These are phyloP conservation scores for Aspergillus fumigatiaffinis DNA, from an alignment of 2,329 filamentous ascomycete species.

Conservation along the genomic window DNA sequence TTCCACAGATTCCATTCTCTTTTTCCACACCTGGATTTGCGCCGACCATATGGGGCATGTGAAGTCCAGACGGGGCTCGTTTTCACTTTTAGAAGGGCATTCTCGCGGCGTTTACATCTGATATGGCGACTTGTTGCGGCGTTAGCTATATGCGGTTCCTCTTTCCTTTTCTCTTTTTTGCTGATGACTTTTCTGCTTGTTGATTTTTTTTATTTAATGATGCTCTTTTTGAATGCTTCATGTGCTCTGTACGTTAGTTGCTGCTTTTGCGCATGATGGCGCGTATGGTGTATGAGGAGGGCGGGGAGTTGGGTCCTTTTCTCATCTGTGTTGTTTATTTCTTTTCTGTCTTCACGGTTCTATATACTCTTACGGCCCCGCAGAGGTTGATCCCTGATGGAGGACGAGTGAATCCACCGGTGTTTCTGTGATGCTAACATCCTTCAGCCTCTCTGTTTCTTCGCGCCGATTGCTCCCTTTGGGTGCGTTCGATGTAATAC, in stretches of 20 bases:
- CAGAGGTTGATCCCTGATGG: constrained; percentile 17
- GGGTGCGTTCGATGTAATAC: constrained; percentile 23
- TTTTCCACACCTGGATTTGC: background rate
- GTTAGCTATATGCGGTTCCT: constrained; percentile 3
- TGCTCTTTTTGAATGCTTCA: constrained; percentile 6
- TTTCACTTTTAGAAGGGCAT: background rate
- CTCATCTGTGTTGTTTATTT: constrained; percentile 11
- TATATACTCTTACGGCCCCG: constrained; percentile 6
- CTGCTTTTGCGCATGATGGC: constrained; percentile 8
- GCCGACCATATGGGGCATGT: background rate
- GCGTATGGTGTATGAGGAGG: constrained; percentile 20
- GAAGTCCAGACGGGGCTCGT: background rate
- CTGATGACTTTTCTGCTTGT: constrained; percentile 4
- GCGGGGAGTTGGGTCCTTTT: constrained; percentile 15
- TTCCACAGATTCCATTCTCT: background rate
- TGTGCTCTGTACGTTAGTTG: background rate
- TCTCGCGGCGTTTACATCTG: background rate
- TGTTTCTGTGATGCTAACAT: constrained; percentile 1
- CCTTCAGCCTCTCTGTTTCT: background rate
- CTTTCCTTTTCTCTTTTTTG: constrained; percentile 1
- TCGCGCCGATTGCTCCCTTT: constrained; percentile 4
- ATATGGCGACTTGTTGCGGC: background rate
- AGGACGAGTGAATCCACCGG: background rate
- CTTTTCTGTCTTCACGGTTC: constrained; percentile 11
- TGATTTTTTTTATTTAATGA: constrained; percentile 7